A percentile compares a stretch with the other conserved stretches of the same genome.
These are phyloP conservation scores for Camellia oleifera DNA, from an alignment of 179 eudicot species.

Conservation along the genomic window DNA sequence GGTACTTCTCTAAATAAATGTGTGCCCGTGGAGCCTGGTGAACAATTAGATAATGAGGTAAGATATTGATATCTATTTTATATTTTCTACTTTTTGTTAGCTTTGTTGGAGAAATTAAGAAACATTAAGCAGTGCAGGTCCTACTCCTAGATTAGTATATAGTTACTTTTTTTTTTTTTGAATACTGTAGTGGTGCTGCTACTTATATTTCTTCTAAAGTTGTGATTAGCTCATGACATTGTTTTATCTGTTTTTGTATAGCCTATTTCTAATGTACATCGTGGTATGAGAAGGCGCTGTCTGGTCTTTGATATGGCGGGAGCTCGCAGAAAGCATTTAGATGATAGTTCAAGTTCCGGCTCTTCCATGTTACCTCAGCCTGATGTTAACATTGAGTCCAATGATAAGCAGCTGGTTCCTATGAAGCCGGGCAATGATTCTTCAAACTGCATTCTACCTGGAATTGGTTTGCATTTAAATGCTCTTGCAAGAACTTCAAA, in stretches of 20 bases:
- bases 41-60: constrained; percentile 63
- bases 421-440: constrained; percentile 45
- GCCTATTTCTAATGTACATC: constrained; percentile 49
- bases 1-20: constrained; percentile 34
- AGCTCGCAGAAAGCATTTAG: constrained; percentile 49
- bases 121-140: too few species aligned
- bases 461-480: constrained; percentile 92
- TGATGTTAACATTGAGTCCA: constrained; percentile 32
- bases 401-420: constrained; percentile 35
- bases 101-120: too few species aligned
- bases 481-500: constrained; percentile 69
- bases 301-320: constrained; percentile 80
- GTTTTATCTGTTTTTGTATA: constrained; percentile 32
- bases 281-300: constrained; percentile 88
- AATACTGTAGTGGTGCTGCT: background rate
- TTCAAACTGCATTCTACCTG: constrained; percentile 48
- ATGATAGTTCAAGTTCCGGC: constrained; percentile 34
- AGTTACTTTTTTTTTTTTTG: background rate
- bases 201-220: constrained; percentile 11
- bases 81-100: background rate
- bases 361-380: constrained; percentile 33
- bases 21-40: constrained; percentile 25
- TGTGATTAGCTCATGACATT: background rate
- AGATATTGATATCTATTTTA: constrained; percentile 6
- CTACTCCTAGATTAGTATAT: too few species aligned